Percentiles rank a stretch among this genome's conserved stretches.
Conservation (phyloP, 805 yeast genomes). For the Teunomyces panamensis region DNA sequence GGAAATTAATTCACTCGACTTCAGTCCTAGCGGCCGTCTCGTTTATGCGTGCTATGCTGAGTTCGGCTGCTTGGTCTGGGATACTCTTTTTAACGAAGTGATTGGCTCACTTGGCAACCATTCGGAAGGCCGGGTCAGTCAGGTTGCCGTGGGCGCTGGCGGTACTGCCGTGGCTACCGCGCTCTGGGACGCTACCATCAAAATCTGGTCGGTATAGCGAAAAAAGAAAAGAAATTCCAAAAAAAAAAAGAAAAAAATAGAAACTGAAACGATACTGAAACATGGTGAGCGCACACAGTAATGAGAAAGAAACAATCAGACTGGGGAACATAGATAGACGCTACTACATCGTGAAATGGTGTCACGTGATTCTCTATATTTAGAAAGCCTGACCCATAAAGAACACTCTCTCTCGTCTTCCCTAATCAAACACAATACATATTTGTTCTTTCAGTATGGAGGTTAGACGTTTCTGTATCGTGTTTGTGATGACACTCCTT, state of each 20-base stretch:
- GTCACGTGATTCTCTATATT: no score
- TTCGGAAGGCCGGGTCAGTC: slow-evolving; percentile 59
- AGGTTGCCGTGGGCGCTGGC: slow-evolving; percentile 65
- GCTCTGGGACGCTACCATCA: slow-evolving; percentile 75
- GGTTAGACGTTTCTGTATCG: background rate
- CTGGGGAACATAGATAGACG: no score
- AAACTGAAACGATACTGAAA: background rate
- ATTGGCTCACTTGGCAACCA: slow-evolving; percentile 62
- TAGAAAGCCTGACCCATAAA: no score
- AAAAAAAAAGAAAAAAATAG: no score
- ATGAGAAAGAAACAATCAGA: no score
- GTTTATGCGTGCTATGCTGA: slow-evolving; percentile 76
- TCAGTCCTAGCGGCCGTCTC: slow-evolving; percentile 70
- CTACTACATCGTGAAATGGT: no score
- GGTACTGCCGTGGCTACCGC: slow-evolving; percentile 77
- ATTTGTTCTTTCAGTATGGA: no score
- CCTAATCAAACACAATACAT: no score
- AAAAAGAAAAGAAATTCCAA: background rate
- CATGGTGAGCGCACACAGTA: no score
- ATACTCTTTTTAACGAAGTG: slow-evolving; percentile 59
- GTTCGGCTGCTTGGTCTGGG: slow-evolving; percentile 76
- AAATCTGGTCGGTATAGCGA: slow-evolving; percentile 51
- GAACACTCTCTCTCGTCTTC: no score
- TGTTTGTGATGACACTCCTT: background rate
- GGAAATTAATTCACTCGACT: slow-evolving; percentile 72